Conservation (phyloP, 305 asterid genomes). For the Fraxinus paxiana region DNA sequence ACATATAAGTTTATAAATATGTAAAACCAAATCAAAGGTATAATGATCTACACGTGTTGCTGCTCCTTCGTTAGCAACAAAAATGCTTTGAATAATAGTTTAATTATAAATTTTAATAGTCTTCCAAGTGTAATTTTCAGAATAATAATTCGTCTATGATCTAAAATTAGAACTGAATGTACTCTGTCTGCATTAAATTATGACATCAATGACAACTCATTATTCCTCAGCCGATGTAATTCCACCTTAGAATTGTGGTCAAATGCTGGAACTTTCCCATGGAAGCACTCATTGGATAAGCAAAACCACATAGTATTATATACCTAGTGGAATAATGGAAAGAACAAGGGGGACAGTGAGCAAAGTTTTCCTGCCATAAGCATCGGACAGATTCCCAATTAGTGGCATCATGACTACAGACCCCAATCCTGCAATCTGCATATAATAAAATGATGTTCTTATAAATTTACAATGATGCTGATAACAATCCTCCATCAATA, state of each 20-base stretch:
- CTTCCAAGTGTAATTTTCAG: background rate
- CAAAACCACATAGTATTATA: background rate
- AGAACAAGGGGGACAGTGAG: conserved; percentile 45
- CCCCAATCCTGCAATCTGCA: conserved; percentile 52
- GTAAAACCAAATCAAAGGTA: background rate
- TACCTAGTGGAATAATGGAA: conserved; percentile 44
- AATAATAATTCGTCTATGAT: background rate
- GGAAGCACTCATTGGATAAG: background rate
- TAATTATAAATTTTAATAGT: background rate
- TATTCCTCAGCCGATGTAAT: background rate
- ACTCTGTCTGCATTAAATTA: background rate
- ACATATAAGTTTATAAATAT: background rate
- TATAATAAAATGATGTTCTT: background rate
- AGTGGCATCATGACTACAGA: conserved; percentile 53
- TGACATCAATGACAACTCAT: background rate
- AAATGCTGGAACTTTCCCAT: background rate
- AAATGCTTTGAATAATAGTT: background rate
- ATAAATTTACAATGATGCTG: background rate
- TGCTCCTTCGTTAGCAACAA: background rate
- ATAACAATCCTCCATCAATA: background rate
- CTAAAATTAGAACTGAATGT: background rate
- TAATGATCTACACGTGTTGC: background rate
- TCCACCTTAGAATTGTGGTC: background rate
- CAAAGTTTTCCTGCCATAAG: conserved; percentile 46
- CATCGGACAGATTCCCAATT: conserved; percentile 44